A percentile compares a stretch with the other conserved stretches of the same genome.
phyloP scores from a whole-genome alignment of 257 asterid species.

The Solanum tarapatanum region DNA sequence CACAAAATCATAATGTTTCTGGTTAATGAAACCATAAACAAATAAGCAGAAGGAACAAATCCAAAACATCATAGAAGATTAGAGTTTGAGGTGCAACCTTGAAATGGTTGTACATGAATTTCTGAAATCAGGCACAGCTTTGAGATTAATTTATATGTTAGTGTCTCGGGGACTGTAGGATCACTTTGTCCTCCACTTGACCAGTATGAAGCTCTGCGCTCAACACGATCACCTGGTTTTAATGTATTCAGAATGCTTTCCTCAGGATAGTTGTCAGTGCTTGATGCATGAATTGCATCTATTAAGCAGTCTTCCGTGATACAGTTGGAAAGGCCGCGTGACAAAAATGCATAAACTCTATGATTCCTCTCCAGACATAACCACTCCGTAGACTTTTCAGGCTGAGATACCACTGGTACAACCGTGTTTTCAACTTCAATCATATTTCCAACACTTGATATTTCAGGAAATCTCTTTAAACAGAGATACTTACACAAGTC shows the following conservation, averaged over 20 bases:
- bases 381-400: constrained; percentile 20
- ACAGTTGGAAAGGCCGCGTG: constrained; percentile 24
- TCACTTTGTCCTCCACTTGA: constrained; percentile 60
- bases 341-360: constrained; percentile 43
- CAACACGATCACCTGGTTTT: constrained; percentile 36
- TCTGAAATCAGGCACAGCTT: constrained; percentile 53
- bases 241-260: constrained; percentile 68
- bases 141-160: constrained; percentile 45
- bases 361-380: constrained; percentile 34
- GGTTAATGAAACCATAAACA: constrained; percentile 6
- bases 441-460: constrained; percentile 21
- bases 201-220: constrained; percentile 67
- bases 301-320: constrained; percentile 31
- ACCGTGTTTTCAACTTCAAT: constrained; percentile 16
- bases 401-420: constrained; percentile 14
- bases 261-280: constrained; percentile 66
- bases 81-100: constrained; percentile 32
- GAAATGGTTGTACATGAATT: constrained; percentile 64
- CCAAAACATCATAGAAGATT: background rate
- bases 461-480: constrained; percentile 43
- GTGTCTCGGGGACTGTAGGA: constrained; percentile 47
- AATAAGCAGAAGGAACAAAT: background rate
- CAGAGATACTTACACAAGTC: constrained; percentile 58
- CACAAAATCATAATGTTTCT: constrained; percentile 4
- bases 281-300: constrained; percentile 65